phyloP scores from a whole-genome alignment of 1,139 yeast species.

The Pneumocystis murina region DNA sequence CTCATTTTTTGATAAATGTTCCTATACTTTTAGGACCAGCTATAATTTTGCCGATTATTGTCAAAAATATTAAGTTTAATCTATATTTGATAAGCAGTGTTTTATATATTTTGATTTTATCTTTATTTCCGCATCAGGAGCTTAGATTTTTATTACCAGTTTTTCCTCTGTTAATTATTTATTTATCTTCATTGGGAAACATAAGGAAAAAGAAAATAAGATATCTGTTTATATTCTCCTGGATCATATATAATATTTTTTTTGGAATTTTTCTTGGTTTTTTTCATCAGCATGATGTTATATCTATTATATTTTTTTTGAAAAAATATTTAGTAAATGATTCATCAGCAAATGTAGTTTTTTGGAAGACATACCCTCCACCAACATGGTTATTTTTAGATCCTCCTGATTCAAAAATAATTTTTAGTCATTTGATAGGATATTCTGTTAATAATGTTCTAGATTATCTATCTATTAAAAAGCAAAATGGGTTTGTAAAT shows the following conservation, averaged over 20 bases:
- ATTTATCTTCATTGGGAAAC: slow-evolving; percentile 32
- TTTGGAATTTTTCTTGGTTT: slow-evolving; percentile 60
- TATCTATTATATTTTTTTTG: slow-evolving; percentile 40
- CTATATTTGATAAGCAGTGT: slow-evolving; percentile 43
- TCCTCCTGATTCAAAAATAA: slow-evolving; percentile 28
- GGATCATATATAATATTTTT: slow-evolving; percentile 52
- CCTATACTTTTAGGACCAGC: slow-evolving; percentile 77
- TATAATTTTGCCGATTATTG: slow-evolving; percentile 23
- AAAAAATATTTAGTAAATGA: slow-evolving; percentile 8
- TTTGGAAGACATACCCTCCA: slow-evolving; percentile 94
- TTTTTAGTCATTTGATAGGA: background rate
- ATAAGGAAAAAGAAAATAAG: slow-evolving; percentile 13
- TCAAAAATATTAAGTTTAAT: slow-evolving; percentile 23
- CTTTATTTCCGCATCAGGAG: slow-evolving; percentile 82
- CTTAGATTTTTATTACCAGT: slow-evolving; percentile 67
- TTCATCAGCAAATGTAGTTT: slow-evolving; percentile 34
- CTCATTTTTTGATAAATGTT: slow-evolving; percentile 57
- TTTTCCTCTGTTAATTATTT: slow-evolving; percentile 53
- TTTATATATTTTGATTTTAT: slow-evolving; percentile 48
- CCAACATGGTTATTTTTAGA: slow-evolving; percentile 54
- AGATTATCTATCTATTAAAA: background rate
- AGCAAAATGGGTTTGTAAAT: background rate
- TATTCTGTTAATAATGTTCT: background rate
- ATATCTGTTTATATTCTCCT: slow-evolving; percentile 21
- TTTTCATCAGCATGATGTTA: slow-evolving; percentile 79